Conservation (phyloP, 805 yeast genomes). For the Brettanomyces bruxellensis region DNA sequence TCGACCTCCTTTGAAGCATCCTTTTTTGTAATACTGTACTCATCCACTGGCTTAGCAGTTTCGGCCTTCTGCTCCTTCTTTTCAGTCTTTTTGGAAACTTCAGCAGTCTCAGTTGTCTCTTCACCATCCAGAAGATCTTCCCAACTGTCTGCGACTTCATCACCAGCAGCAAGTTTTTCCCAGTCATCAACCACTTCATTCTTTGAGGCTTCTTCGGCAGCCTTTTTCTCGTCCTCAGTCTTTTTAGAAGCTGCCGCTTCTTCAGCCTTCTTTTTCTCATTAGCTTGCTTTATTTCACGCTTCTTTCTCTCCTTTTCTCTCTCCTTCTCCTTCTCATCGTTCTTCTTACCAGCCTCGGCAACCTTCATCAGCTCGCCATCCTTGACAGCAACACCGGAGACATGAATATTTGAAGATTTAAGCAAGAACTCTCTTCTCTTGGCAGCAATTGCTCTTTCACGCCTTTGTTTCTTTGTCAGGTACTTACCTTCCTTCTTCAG, state of each 20-base stretch:
- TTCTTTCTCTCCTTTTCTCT: slow-evolving; percentile 10
- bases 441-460: slow-evolving; percentile 77
- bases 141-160: slow-evolving; percentile 48
- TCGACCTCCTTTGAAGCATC: slow-evolving; percentile 8
- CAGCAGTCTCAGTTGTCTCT: slow-evolving; percentile 25
- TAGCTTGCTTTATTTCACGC: slow-evolving; percentile 3
- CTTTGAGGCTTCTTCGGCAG: slow-evolving; percentile 19
- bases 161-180: slow-evolving; percentile 64
- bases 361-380: slow-evolving; percentile 44
- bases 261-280: slow-evolving; percentile 30
- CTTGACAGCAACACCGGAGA: slow-evolving; percentile 54
- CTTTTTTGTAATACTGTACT: slow-evolving; percentile 5
- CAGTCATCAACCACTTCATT: slow-evolving; percentile 58
- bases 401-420: slow-evolving; percentile 60
- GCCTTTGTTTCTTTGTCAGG: slow-evolving; percentile 90
- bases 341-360: slow-evolving; percentile 67
- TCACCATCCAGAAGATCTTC: slow-evolving; percentile 31
- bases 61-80: slow-evolving; percentile 24
- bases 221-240: slow-evolving; percentile 8
- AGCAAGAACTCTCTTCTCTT: slow-evolving; percentile 83
- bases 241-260: slow-evolving; percentile 33
- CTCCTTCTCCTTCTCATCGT: slow-evolving; percentile 25
- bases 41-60: slow-evolving; percentile 10
- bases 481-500: slow-evolving; percentile 94
- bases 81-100: slow-evolving; percentile 26